Conservation (phyloP, 441 rosid genomes). For the Metrosideros polymorpha region DNA sequence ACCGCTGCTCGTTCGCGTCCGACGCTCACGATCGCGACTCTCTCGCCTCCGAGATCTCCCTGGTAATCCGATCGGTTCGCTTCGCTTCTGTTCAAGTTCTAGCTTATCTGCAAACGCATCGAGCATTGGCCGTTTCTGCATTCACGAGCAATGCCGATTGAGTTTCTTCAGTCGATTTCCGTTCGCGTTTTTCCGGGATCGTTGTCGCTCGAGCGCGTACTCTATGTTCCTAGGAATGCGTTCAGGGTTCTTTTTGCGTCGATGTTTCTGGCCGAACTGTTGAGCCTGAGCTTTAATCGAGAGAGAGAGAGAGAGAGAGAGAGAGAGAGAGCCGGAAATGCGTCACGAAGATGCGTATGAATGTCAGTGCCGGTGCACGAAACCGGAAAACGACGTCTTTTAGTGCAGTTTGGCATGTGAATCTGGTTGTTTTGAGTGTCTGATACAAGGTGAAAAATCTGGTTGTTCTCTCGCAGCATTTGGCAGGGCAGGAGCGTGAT, state of each 20-base stretch:
- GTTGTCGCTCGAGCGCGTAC: not conserved
- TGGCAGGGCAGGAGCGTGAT: slow-evolving; percentile 57
- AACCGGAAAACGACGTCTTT: not conserved
- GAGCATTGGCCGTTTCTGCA: not conserved
- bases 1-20: slow-evolving; percentile 83
- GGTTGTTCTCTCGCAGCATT: slow-evolving; percentile 28
- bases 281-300: too few relatives aligned
- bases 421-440: not conserved
- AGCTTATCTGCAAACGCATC: not conserved
- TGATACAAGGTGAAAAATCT: not conserved
- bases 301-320: too few relatives aligned
- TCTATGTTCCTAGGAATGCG: not conserved
- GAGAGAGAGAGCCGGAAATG: not conserved
- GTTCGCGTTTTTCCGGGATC: not conserved
- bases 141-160: not conserved
- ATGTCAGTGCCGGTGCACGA: not conserved
- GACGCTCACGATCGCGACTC: slow-evolving; percentile 67
- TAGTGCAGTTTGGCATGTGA: not conserved
- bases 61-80: slow-evolving; percentile 21
- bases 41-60: slow-evolving; percentile 53
- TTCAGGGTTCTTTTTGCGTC: not conserved
- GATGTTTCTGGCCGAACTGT: not conserved
- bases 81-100: not conserved
- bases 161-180: not conserved
- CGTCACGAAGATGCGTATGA: not conserved